Evolutionary conservation across 257 asterid species (phyloP).

Genomic region (Misopates orontium): DNA sequence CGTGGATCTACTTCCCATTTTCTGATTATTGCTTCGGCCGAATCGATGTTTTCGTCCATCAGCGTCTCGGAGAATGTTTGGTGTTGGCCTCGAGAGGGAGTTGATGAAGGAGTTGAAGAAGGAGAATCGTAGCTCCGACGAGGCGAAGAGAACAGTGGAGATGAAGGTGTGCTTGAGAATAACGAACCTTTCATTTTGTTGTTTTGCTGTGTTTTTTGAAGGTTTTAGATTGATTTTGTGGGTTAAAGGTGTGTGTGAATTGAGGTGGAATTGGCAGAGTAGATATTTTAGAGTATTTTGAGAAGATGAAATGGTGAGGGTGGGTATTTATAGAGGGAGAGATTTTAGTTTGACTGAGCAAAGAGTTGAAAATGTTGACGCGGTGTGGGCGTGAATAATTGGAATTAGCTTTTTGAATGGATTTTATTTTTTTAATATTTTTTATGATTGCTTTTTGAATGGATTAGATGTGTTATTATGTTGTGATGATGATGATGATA

Average conservation of each 20-base stretch:
- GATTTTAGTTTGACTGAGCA: conserved; percentile 7
- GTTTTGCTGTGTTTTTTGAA: neutral
- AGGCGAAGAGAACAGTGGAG: conserved; percentile 37
- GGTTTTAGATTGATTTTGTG: neutral
- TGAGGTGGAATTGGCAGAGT: neutral
- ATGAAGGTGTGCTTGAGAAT: conserved; percentile 39
- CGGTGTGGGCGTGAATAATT: neutral
- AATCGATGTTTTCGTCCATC: conserved; percentile 58
- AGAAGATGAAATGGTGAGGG: neutral
- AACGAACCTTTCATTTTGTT: conserved; percentile 24
- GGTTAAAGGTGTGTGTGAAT: neutral
- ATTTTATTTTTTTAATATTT: too few relatives aligned
- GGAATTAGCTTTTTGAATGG: too few relatives aligned
- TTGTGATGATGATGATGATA: too few relatives aligned
- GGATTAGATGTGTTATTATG: too few relatives aligned
- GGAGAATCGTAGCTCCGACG: conserved; percentile 26
- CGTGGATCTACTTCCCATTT: conserved; percentile 41
- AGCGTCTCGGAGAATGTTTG: conserved; percentile 50
- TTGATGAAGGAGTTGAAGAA: conserved; percentile 29
- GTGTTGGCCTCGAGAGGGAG: conserved; percentile 17
- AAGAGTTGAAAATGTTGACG: neutral
- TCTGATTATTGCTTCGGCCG: conserved; percentile 46
- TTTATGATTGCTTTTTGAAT: too few relatives aligned
- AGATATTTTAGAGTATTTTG: neutral
- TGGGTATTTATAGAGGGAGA: neutral